These are phyloP conservation scores for Cenchrus purpureus DNA, from an alignment of 176 grass and related monocot species.

Conservation along the genomic window DNA sequence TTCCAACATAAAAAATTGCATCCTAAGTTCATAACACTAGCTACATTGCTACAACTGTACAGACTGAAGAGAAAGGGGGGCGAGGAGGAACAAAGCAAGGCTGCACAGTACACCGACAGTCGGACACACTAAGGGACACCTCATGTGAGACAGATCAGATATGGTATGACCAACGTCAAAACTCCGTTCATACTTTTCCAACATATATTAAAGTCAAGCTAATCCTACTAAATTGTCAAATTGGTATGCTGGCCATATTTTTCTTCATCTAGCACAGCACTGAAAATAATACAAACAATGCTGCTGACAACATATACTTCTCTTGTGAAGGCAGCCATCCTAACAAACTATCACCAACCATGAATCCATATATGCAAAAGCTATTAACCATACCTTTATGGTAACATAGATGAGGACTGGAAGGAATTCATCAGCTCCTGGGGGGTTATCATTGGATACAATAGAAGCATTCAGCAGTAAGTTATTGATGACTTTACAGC, in stretches of 20 bases:
- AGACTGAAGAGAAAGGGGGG: neutral
- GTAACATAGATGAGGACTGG: constrained; percentile 96
- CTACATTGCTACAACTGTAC: neutral
- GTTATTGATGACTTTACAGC: constrained; percentile 97
- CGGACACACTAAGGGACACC: neutral
- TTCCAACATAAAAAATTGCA: too few relatives aligned
- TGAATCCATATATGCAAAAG: constrained; percentile 17
- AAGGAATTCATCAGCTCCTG: constrained; percentile 96
- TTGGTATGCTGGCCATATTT: neutral
- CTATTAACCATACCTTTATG: constrained; percentile 71
- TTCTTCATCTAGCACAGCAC: neutral
- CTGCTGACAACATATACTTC: neutral
- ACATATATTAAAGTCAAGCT: neutral
- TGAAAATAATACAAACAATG: neutral
- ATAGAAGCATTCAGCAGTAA: constrained; percentile 88
- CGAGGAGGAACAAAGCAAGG: neutral
- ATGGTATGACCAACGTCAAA: neutral
- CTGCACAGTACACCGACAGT: neutral
- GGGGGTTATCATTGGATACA: constrained; percentile 66
- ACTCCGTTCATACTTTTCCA: neutral
- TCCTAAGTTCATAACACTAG: neutral
- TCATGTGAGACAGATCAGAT: constrained; percentile 3
- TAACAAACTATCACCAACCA: constrained; percentile 15
- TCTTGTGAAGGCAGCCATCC: neutral
- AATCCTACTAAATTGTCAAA: constrained; percentile 15